Evolutionary conservation across 208 protist species (phyloP).

Genomic region (Tritrichomonas musculus): DNA sequence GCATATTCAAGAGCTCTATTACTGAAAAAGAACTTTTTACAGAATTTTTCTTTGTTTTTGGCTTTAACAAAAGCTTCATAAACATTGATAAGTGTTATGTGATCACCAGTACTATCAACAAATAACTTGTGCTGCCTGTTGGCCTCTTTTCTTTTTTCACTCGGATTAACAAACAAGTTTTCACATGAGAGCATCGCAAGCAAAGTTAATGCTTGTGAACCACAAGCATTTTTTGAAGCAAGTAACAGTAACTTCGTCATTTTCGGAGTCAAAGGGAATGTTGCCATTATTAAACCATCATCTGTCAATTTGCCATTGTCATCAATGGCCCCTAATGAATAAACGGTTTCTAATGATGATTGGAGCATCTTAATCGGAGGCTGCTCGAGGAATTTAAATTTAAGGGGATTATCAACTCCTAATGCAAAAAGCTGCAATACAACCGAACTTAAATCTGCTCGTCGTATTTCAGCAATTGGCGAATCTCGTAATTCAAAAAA

Average conservation of each 20-base stretch:
- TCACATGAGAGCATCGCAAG: constrained; percentile 41
- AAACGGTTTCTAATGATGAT: constrained; percentile 61
- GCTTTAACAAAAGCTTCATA: constrained; percentile 35
- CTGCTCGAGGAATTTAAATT: constrained; percentile 67
- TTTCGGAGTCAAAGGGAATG: constrained; percentile 63
- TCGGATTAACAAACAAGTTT: constrained; percentile 12
- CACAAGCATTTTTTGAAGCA: constrained; percentile 6
- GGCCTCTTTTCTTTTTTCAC: constrained; percentile 30
- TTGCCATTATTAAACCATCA: constrained; percentile 59
- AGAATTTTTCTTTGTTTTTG: constrained; percentile 23
- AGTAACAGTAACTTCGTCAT: constrained; percentile 45
- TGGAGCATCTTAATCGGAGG: constrained; percentile 56
- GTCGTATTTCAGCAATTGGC: constrained; percentile 67
- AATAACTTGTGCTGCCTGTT: background rate
- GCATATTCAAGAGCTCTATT: constrained; percentile 33
- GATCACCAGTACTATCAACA: constrained; percentile 30
- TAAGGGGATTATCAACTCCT: constrained; percentile 65
- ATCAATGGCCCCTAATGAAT: constrained; percentile 64
- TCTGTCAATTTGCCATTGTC: constrained; percentile 53
- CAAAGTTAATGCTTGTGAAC: background rate
- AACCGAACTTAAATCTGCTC: constrained; percentile 53
- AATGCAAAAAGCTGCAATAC: constrained; percentile 67
- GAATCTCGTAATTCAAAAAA: constrained; percentile 45
- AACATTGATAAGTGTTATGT: constrained; percentile 34
- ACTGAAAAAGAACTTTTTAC: constrained; percentile 32